These are phyloP conservation scores for Drechslerella stenobrocha DNA, from an alignment of 2,329 filamentous ascomycete genomes.

Conservation along the genomic window DNA sequence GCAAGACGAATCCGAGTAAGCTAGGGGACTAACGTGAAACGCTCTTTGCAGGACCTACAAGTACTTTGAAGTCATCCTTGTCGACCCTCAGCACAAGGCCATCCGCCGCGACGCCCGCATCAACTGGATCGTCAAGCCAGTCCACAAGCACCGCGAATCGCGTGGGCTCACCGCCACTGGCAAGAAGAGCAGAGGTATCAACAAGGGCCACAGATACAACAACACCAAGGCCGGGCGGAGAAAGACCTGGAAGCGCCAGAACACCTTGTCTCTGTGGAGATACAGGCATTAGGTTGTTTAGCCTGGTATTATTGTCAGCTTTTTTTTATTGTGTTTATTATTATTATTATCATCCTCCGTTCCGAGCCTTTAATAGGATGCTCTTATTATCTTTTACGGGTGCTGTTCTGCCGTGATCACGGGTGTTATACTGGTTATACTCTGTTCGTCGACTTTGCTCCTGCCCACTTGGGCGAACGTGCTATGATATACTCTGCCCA, in stretches of 20 bases:
- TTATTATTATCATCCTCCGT: no score
- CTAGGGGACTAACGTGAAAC: constrained; percentile 6
- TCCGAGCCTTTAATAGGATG: constrained; percentile 32
- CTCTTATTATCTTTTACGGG: constrained; percentile 12
- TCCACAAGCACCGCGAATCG: constrained; percentile 99
- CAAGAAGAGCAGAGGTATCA: constrained; percentile 99
- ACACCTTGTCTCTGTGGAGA: constrained; percentile 93
- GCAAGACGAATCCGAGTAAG: background rate
- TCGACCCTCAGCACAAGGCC: constrained; percentile 99
- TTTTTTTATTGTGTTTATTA: constrained; percentile 30
- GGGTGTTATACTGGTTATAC: constrained; percentile 21
- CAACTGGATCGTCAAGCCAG: constrained; percentile 99
- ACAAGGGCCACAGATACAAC: constrained; percentile 99
- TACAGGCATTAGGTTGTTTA: constrained; percentile 48
- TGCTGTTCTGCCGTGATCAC: constrained; percentile 13
- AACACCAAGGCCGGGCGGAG: constrained; percentile 95
- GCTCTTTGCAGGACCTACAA: constrained; percentile 74
- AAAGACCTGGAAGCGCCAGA: constrained; percentile 99
- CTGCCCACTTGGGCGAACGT: no score
- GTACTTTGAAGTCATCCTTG: constrained; percentile 99
- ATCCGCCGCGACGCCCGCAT: constrained; percentile 98
- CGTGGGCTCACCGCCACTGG: constrained; percentile 96
- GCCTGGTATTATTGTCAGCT: constrained; percentile 18
- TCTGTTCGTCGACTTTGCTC: constrained; percentile 24
- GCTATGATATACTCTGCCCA: no score